Percentiles rank a stretch among this genome's conserved stretches.
Evolutionary conservation across 495 filamentous ascomycete species (phyloP).

Genomic region (Hyaloscypha finlandica): DNA sequence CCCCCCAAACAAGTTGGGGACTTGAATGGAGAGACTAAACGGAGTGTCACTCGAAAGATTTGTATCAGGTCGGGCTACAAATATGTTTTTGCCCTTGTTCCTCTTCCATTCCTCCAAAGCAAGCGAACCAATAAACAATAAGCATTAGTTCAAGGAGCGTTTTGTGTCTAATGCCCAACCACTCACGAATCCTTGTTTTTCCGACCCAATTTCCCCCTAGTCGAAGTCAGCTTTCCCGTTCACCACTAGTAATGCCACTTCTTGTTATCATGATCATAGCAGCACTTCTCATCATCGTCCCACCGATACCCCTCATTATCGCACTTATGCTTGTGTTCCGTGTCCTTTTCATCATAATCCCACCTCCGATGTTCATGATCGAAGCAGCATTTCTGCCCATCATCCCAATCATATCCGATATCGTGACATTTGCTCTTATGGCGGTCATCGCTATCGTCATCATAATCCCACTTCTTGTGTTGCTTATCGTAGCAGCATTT

Average conservation of each 20-base stretch:
- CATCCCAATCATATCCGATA: slow-evolving; percentile 1
- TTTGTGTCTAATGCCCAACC: too few relatives aligned
- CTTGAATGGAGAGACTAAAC: too few relatives aligned
- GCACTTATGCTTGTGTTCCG: slow-evolving; percentile 8
- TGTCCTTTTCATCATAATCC: slow-evolving; percentile 4
- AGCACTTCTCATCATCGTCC: not conserved
- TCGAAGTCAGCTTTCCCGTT: too few relatives aligned
- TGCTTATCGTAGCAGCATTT: slow-evolving; percentile 9
- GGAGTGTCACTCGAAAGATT: too few relatives aligned
- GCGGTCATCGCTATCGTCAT: not conserved
- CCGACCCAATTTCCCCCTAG: too few relatives aligned
- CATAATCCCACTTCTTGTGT: not conserved
- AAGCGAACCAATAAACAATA: too few relatives aligned
- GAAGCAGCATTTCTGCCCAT: slow-evolving; percentile 7
- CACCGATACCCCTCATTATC: not conserved
- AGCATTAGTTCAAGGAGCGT: too few relatives aligned
- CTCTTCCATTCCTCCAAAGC: too few relatives aligned
- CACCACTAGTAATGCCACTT: not conserved
- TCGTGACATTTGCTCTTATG: not conserved
- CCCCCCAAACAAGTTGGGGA: too few relatives aligned
- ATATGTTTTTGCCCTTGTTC: too few relatives aligned
- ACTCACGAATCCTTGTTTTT: too few relatives aligned
- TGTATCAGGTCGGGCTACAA: too few relatives aligned
- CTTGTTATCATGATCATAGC: slow-evolving; percentile 1
- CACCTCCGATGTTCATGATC: not conserved